Conservation (phyloP, 108 stramenopile species). For the Skeletonema marinoi region DNA sequence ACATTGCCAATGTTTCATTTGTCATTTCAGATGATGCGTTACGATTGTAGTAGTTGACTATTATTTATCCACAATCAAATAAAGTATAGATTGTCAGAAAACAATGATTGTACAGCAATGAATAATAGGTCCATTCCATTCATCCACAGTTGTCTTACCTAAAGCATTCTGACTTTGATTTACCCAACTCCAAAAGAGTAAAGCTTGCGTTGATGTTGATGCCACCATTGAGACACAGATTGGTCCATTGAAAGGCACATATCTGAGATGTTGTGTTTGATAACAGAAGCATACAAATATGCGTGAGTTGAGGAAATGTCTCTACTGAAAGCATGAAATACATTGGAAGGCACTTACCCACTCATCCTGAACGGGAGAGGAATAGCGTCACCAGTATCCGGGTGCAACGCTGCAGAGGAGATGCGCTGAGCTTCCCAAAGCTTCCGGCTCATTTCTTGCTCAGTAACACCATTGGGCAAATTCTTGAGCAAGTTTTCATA, state of each 20-base stretch:
- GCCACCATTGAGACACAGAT: slow-evolving; percentile 64
- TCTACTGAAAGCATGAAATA: background rate
- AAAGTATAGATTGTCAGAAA: background rate
- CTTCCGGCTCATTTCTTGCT: slow-evolving; percentile 34
- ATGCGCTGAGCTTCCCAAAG: slow-evolving; percentile 58
- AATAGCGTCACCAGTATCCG: slow-evolving; percentile 89
- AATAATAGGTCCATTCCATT: background rate
- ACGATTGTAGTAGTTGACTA: slow-evolving; percentile 74
- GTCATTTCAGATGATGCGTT: slow-evolving; percentile 86
- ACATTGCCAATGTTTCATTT: slow-evolving; percentile 77
- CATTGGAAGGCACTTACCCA: slow-evolving; percentile 36
- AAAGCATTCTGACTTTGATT: slow-evolving; percentile 86
- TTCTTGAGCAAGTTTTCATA: slow-evolving; percentile 22
- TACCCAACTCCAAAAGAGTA: slow-evolving; percentile 77
- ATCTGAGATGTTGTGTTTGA: background rate
- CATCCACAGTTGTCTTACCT: slow-evolving; percentile 24
- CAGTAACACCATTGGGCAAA: slow-evolving; percentile 22
- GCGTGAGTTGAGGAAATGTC: no score
- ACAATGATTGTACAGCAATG: background rate
- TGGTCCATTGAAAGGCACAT: slow-evolving; percentile 75
- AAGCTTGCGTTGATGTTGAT: slow-evolving; percentile 47
- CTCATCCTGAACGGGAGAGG: slow-evolving; percentile 76
- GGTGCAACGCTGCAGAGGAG: slow-evolving; percentile 81
- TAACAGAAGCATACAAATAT: background rate
- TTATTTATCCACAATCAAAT: background rate